These are phyloP conservation scores for Physcomitrellopsis africana DNA, from an alignment of 225 moss, liverwort and hornwort species.

Conservation along the genomic window DNA sequence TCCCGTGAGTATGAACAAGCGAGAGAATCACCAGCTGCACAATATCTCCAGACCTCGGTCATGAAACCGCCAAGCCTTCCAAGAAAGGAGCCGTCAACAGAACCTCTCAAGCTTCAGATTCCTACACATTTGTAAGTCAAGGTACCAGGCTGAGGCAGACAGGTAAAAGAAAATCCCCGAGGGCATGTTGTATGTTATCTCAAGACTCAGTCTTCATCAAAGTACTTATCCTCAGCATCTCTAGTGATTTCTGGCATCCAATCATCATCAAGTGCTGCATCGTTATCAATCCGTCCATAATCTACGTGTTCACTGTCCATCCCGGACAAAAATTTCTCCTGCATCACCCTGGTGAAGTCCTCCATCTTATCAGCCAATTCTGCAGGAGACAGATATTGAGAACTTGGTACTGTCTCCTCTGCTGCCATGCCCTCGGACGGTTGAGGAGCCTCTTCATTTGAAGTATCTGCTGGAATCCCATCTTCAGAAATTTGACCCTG, in stretches of 20 bases:
- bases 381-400: conserved; percentile 40
- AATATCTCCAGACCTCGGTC: not conserved
- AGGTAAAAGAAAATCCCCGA: not conserved
- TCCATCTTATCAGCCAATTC: conserved; percentile 61
- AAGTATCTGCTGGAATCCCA: conserved; percentile 5
- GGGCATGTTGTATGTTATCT: not conserved
- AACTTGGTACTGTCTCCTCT: conserved; percentile 24
- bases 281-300: conserved; percentile 57
- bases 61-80: not conserved
- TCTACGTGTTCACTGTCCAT: conserved; percentile 69
- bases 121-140: conserved; percentile 17
- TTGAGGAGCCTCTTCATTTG: conserved; percentile 24
- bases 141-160: conserved; percentile 1
- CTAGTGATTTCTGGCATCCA: conserved; percentile 73
- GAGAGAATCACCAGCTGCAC: not conserved
- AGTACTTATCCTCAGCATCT: conserved; percentile 75
- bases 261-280: conserved; percentile 62
- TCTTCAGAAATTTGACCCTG: not conserved
- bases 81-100: not conserved
- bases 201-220: conserved; percentile 53
- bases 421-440: conserved; percentile 22
- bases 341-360: conserved; percentile 64
- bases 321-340: conserved; percentile 69
- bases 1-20: not conserved
- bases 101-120: not conserved